A percentile compares a stretch with the other conserved stretches of the same genome.
Evolutionary conservation across 768 basidiomycete species (phyloP).

Genomic region (Artomyces pyxidatus): DNA sequence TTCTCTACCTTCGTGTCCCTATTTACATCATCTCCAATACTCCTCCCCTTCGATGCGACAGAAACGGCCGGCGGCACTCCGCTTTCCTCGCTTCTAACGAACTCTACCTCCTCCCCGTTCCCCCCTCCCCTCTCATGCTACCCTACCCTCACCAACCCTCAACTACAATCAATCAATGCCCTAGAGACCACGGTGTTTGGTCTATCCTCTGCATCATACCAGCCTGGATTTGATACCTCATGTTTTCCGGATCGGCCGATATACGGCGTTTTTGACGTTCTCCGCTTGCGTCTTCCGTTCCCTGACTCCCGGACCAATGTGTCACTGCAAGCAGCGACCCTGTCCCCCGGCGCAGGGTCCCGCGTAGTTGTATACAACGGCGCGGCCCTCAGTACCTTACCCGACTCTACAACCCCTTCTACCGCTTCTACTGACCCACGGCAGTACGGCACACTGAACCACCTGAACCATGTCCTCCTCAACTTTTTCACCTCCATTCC

Average conservation of each 20-base stretch:
- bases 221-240: slow-evolving; percentile 34
- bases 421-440: slow-evolving; percentile 35
- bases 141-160: slow-evolving; percentile 36
- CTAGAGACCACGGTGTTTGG: slow-evolving; percentile 48
- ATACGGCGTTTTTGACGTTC: slow-evolving; percentile 54
- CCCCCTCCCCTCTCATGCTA: slow-evolving; percentile 57
- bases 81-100: slow-evolving; percentile 33
- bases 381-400: slow-evolving; percentile 40
- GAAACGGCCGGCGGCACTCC: slow-evolving; percentile 20
- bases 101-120: slow-evolving; percentile 35
- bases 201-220: slow-evolving; percentile 26
- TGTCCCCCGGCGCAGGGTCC: slow-evolving; percentile 35
- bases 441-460: slow-evolving; percentile 45
- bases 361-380: slow-evolving; percentile 48
- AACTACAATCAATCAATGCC: slow-evolving; percentile 33
- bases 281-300: slow-evolving; percentile 53
- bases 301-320: slow-evolving; percentile 33
- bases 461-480: slow-evolving; percentile 50
- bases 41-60: slow-evolving; percentile 53
- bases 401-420: slow-evolving; percentile 28
- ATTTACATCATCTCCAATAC: slow-evolving; percentile 37
- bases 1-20: slow-evolving; percentile 40
- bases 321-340: slow-evolving; percentile 41
- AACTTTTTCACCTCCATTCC: slow-evolving; percentile 47
- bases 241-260: slow-evolving; percentile 53